phyloP scores from a whole-genome alignment of 352 stramenopile species.

The Globisporangium carolinianum region DNA sequence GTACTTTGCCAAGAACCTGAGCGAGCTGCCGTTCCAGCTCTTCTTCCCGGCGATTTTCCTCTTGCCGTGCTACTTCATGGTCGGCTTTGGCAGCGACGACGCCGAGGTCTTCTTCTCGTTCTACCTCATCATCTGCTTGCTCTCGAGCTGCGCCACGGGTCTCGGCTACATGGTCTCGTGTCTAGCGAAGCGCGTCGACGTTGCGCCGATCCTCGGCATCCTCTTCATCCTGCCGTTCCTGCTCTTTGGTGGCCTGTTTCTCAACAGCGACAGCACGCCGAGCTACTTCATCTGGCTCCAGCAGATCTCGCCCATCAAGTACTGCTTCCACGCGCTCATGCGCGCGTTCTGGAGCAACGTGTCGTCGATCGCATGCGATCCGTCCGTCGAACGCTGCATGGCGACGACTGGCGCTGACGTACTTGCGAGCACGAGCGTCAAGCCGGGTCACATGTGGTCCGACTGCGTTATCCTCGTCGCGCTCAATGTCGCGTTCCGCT shows the following conservation, averaged over 20 bases:
- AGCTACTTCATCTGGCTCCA: slow-evolving; percentile 31
- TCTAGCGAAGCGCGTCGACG: slow-evolving; percentile 17
- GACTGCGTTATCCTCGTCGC: slow-evolving; percentile 20
- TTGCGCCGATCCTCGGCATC: slow-evolving; percentile 23
- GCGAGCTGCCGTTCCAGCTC: slow-evolving; percentile 26
- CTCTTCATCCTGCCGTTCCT: slow-evolving; percentile 28
- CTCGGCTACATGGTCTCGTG: slow-evolving; percentile 32
- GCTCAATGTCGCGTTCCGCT: slow-evolving; percentile 26
- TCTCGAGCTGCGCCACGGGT: slow-evolving; percentile 15
- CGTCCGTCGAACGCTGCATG: slow-evolving; percentile 10
- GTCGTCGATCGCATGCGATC: slow-evolving; percentile 17
- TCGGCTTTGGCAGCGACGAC: slow-evolving; percentile 23
- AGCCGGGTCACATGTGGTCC: slow-evolving; percentile 11
- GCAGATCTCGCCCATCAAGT: slow-evolving; percentile 30
- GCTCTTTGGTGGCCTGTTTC: slow-evolving; percentile 28
- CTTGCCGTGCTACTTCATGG: slow-evolving; percentile 29
- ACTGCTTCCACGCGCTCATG: slow-evolving; percentile 29
- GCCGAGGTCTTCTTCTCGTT: slow-evolving; percentile 30
- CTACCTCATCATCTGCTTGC: slow-evolving; percentile 19
- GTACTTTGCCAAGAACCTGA: slow-evolving; percentile 36
- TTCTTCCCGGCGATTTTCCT: slow-evolving; percentile 26
- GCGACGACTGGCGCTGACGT: slow-evolving; percentile 19
- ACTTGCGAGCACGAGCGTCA: slow-evolving; percentile 20
- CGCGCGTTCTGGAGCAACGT: slow-evolving; percentile 25
- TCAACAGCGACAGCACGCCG: slow-evolving; percentile 25